These are phyloP conservation scores for Euryodendron excelsum DNA, from an alignment of 148 eudicot genomes.

Conservation along the genomic window DNA sequence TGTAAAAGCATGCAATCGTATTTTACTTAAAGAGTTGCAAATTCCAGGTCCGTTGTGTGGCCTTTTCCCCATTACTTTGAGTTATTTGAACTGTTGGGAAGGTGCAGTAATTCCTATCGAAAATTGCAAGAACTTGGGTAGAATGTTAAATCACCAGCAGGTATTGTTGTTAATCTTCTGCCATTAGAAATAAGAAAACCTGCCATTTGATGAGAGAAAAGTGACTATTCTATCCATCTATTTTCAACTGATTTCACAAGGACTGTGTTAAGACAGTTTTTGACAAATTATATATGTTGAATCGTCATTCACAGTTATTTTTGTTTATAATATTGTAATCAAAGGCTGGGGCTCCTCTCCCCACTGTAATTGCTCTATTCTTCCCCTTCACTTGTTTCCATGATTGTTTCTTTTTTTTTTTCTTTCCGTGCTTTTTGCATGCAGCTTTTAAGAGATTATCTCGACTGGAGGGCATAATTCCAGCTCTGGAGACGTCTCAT, in stretches of 20 bases:
- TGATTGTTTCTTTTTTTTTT: neutral
- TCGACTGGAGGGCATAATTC: slow-evolving; percentile 89
- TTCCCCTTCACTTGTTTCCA: neutral
- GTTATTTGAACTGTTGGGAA: neutral
- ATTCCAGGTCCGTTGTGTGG: neutral
- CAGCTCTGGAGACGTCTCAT: slow-evolving; percentile 96
- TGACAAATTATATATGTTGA: neutral
- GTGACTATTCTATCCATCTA: neutral
- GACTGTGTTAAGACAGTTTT: neutral
- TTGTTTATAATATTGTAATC: no score
- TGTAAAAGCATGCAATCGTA: no score
- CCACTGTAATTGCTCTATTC: neutral
- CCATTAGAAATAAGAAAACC: neutral
- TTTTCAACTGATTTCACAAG: neutral
- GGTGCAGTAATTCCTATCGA: neutral
- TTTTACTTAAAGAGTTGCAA: neutral
- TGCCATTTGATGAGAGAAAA: neutral
- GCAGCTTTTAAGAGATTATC: slow-evolving; percentile 92
- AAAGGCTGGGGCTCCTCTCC: neutral
- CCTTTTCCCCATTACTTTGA: neutral
- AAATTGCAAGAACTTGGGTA: neutral
- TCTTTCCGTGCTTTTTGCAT: neutral
- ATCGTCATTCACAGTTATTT: neutral
- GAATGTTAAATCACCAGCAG: neutral
- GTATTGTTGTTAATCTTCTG: neutral